Evolutionary conservation across 75 land plant genomes (phyloP), one percentile per base, ranked within the genome.

Genomic region (Pinus tabuliformis): DNA sequence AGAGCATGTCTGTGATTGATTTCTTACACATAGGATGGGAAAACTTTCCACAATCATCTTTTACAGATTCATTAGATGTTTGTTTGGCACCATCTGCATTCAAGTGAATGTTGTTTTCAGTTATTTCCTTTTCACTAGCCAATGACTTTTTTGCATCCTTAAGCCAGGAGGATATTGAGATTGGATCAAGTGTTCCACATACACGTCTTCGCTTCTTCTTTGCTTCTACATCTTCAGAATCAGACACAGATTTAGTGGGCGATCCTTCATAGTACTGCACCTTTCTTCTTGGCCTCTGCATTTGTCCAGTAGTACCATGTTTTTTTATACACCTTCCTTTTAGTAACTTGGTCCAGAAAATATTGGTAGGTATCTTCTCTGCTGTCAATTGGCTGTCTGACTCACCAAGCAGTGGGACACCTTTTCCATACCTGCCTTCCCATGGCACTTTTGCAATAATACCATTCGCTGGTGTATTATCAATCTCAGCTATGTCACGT

Each of bases 281-380:
- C 73, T 82, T 90, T 81, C 86, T 92, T 56, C 92, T 79, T 39
- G 77, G 76, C 64, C 91, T 76, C 77, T 79, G 92, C 63, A 78
- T 78, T 56, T 77, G 72, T 54, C 58, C 82, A 59, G 86, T 62
- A 21, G 73, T 75, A 78, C 75, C 88, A 56, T 45, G 78, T 85
- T 86, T 83, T 59, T 64, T 63, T 45, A 80, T 81, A 82, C 70
- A 22, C 73, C 89, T 88, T 56, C 84, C 87, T 4, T 84, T 80
- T 57, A 94, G 66, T 39, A 94, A 70, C 18, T 78, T 75, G 45
- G 72, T 58, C 94, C 98, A 92, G 82, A 87, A 89, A 13, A 62
- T 22, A 62, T 77, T 76, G 7, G 85, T 76, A 59, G 39, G 71
- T 22, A 57, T 76, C 61, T 74, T 86, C 54, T 85, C 84, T 5